These are phyloP conservation scores for Plenodomus lindquistii DNA, from an alignment of 2,329 filamentous ascomycete genomes.

Conservation along the genomic window DNA sequence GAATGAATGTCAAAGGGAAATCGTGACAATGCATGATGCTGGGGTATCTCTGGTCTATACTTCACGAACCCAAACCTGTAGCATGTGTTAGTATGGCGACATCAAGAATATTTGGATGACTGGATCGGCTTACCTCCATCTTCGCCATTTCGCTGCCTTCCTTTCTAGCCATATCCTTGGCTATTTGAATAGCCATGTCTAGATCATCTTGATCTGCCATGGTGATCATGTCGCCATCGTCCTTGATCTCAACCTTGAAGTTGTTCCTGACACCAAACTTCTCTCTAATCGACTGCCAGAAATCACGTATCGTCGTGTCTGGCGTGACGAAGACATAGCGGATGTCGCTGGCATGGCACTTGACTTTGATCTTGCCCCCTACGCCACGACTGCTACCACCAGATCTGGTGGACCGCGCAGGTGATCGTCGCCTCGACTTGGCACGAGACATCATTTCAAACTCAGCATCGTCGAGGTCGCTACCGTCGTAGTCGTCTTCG, in stretches of 20 bases:
- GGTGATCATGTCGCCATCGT: conserved; percentile 96
- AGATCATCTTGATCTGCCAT: conserved; percentile 96
- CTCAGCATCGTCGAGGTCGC: conserved; percentile 74
- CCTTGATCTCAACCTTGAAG: conserved; percentile 87
- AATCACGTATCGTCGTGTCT: conserved; percentile 73
- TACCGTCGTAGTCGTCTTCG: conserved; percentile 71
- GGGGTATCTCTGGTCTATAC: conserved; percentile 49
- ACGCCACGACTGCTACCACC: conserved; percentile 54
- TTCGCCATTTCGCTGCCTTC: conserved; percentile 84
- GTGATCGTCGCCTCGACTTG: conserved; percentile 47
- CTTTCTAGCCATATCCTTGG: conserved; percentile 69
- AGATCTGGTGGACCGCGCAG: conserved; percentile 44
- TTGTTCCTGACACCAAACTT: conserved; percentile 80
- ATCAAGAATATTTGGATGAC: neutral
- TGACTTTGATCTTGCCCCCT: conserved; percentile 79
- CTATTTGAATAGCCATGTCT: conserved; percentile 78
- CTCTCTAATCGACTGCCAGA: conserved; percentile 77
- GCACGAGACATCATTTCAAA: conserved; percentile 74
- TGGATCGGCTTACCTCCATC: conserved; percentile 77
- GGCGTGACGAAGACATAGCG: conserved; percentile 86
- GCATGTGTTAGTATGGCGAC: conserved; percentile 39
- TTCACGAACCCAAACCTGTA: conserved; percentile 54
- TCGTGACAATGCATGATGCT: conserved; percentile 33
- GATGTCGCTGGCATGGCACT: conserved; percentile 85
- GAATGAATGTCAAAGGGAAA: conserved; percentile 14